phyloP scores from a whole-genome alignment of 352 stramenopile genomes.

The Pythium phragmiticola region DNA sequence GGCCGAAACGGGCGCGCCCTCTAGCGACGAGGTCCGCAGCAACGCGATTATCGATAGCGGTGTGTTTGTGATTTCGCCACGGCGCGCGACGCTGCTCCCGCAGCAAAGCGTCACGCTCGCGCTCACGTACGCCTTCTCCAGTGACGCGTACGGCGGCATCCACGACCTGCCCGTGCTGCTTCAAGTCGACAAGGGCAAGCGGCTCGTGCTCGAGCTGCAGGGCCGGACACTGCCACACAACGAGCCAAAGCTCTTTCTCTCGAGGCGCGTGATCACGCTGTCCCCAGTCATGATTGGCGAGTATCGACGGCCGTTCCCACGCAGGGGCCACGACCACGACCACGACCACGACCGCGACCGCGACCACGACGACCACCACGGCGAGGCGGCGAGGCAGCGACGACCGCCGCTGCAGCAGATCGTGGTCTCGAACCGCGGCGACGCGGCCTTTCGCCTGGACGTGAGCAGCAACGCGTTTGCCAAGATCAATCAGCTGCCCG shows the following conservation, averaged over 20 bases:
- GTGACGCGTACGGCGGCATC: conserved; percentile 68
- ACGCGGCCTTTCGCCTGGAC: conserved; percentile 67
- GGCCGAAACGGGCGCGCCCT: conserved; percentile 88
- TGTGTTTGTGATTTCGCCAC: conserved; percentile 60
- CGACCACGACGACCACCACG: background rate
- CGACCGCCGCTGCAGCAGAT: conserved; percentile 67
- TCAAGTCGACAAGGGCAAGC: conserved; percentile 89
- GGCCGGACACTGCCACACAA: conserved; percentile 69
- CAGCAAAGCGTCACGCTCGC: conserved; percentile 59
- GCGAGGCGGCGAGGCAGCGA: background rate
- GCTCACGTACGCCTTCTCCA: conserved; percentile 70
- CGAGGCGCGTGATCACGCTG: conserved; percentile 51
- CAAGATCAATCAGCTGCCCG: conserved; percentile 43
- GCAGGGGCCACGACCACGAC: conserved; percentile 2
- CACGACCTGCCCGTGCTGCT: conserved; percentile 89
- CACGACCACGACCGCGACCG: conserved; percentile 8
- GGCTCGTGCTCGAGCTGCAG: conserved; percentile 81
- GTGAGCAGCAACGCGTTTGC: conserved; percentile 53
- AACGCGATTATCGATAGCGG: conserved; percentile 84
- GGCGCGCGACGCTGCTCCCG: conserved; percentile 53
- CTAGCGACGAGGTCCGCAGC: conserved; percentile 63
- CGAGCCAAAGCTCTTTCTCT: conserved; percentile 72
- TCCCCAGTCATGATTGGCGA: conserved; percentile 78
- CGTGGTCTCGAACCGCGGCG: conserved; percentile 73
- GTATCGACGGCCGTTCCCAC: conserved; percentile 29